Conservation (phyloP, 2,329 filamentous ascomycete species). For the Stachybotrys echinatus region DNA sequence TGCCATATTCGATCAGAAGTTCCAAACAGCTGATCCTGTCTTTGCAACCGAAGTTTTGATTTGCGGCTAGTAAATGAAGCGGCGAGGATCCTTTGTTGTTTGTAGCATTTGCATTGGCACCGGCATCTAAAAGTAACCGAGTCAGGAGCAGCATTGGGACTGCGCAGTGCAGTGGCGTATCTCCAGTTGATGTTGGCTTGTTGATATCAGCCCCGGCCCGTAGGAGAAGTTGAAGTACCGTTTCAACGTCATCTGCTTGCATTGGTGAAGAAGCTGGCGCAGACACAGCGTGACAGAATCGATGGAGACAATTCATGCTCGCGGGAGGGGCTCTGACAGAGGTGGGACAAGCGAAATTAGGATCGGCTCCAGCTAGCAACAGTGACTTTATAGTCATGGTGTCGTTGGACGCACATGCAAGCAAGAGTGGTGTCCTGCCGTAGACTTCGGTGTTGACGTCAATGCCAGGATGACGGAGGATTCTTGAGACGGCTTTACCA, state of each 20-base stretch:
- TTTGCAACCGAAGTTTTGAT: conserved; percentile 7
- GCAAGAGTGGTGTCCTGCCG: no score
- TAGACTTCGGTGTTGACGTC: conserved; percentile 2
- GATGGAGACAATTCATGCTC: no score
- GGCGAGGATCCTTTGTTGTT: conserved; percentile 9
- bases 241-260: not conserved
- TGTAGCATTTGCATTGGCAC: conserved; percentile 14
- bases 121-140: conserved; percentile 13
- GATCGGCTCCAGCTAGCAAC: no score
- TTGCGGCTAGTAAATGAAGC: conserved; percentile 5
- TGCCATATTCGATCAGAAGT: conserved; percentile 15
- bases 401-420: no score
- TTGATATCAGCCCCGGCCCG: conserved; percentile 16
- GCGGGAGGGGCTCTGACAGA: no score
- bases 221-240: conserved; percentile 12
- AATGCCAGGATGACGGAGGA: conserved; percentile 4
- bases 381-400: no score
- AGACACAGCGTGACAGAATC: no score
- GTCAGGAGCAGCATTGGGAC: conserved; percentile 3
- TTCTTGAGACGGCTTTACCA: conserved; percentile 13
- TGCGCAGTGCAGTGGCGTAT: conserved; percentile 13
- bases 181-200: not conserved
- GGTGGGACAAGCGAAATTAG: no score
- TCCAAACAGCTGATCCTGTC: not conserved
- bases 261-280: no score